Percentiles rank a stretch among this genome's conserved stretches.
phyloP scores from a whole-genome alignment of 1,139 yeast genomes.

The Pichia sp. region DNA sequence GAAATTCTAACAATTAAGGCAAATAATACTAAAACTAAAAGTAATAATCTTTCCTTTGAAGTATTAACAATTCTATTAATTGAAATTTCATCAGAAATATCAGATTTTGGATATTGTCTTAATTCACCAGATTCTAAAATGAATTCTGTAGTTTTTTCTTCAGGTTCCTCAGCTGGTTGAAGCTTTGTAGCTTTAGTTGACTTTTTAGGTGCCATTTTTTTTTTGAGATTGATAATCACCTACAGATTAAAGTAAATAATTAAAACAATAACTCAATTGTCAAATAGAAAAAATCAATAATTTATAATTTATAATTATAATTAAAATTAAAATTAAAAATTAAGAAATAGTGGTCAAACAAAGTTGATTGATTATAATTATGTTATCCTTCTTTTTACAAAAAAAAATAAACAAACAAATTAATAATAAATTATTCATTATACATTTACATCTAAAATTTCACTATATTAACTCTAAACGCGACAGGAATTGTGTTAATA shows the following conservation, averaged over 20 bases:
- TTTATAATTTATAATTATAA: no score
- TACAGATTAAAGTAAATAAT: background rate
- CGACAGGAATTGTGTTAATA: no score
- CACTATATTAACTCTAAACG: no score
- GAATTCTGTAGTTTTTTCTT: slow-evolving; percentile 30
- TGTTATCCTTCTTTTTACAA: no score
- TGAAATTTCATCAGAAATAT: slow-evolving; percentile 37
- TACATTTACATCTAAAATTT: no score
- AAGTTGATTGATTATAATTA: no score
- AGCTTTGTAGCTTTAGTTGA: slow-evolving; percentile 12
- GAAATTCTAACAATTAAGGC: slow-evolving; percentile 56
- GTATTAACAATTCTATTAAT: slow-evolving; percentile 32
- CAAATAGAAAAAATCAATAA: background rate
- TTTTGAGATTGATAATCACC: background rate
- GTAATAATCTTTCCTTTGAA: slow-evolving; percentile 33
- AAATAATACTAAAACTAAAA: slow-evolving; percentile 45
- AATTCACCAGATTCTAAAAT: slow-evolving; percentile 35
- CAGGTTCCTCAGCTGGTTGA: slow-evolving; percentile 4
- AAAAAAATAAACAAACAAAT: no score
- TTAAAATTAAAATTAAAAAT: no score
- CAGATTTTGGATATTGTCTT: slow-evolving; percentile 36
- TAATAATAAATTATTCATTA: no score
- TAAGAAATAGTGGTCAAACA: no score
- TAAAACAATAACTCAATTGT: background rate
- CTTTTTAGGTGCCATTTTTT: slow-evolving; percentile 27